A percentile compares a stretch with the other conserved stretches of the same genome.
Conservation (phyloP, 148 eudicot genomes). For the Cornus florida region DNA sequence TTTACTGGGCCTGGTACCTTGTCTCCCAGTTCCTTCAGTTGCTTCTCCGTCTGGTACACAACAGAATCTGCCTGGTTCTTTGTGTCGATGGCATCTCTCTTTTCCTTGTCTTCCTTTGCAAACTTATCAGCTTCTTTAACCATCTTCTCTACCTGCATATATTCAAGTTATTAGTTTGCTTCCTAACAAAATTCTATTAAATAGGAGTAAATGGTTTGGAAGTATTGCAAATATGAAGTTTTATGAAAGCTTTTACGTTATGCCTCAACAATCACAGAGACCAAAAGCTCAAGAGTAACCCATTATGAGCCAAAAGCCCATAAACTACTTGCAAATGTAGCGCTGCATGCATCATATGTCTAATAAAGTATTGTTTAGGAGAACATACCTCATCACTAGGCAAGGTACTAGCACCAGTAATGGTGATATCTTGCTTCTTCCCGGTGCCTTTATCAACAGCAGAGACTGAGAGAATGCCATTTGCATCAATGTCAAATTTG, state of each 20-base stretch:
- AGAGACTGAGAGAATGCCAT: constrained; percentile 87
- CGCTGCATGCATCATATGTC: too few species aligned
- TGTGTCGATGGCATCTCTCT: constrained; percentile 93
- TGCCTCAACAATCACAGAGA: neutral
- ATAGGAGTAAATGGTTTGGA: neutral
- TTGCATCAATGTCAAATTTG: constrained; percentile 91
- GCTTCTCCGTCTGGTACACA: constrained; percentile 93
- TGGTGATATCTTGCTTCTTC: constrained; percentile 94
- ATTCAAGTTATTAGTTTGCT: neutral
- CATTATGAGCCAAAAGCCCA: too few species aligned
- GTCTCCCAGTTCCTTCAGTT: constrained; percentile 86
- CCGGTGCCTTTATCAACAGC: constrained; percentile 92
- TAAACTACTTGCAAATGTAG: too few species aligned
- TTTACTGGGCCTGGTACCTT: constrained; percentile 84
- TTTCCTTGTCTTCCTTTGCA: constrained; percentile 90
- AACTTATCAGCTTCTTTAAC: constrained; percentile 81
- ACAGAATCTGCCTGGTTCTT: constrained; percentile 96
- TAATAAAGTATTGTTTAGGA: neutral
- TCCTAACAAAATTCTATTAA: neutral
- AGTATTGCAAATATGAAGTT: neutral
- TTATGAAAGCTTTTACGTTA: neutral
- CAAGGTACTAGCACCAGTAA: constrained; percentile 93
- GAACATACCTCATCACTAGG: constrained; percentile 75
- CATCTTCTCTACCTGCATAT: constrained; percentile 76
- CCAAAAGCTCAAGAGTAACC: too few species aligned